Base-by-base conservation (phyloP, 768 basidiomycete species). In the Kwoniella dendrophila region DNA sequence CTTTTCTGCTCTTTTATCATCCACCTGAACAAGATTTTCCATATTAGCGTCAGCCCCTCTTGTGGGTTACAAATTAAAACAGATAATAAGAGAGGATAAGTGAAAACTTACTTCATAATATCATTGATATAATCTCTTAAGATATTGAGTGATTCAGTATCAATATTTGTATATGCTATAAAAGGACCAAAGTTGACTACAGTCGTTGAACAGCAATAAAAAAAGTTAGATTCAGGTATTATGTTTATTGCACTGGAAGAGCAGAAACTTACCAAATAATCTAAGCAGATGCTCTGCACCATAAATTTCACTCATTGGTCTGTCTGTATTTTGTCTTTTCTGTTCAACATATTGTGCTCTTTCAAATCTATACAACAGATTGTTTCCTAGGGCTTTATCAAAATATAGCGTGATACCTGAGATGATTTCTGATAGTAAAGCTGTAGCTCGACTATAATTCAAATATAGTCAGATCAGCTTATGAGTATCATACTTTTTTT, bases 261-360 rank as follows among this genome's bases (percentile, higher is more conserved):
- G 30, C 6, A 18, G 14, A n/a, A 50, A 83, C 86, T 59, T 64
- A 95, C 95, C 95, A 56, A 98, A 82, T 86, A 98, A 88, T 53
- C 95, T 82, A 63, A 97, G 76, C 3, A 99, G 77, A 79, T 99
- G 96, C 74, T 98, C 95, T 5, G 90, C 93, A 0, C 95, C 96
- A 71, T 98, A 98, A 6, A 97, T 83, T 53, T 85, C 81, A 74
- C 90, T 92, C 88, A 96, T 90, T 71, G 90, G 87, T 77, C 86
- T 88, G 74, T 91, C 90, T 27, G 90, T 88, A 51, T 86, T 69
- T 11, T 68, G 65, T 71, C 87, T 86, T 44, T 89, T 85, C 24
- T 90, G 84, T 49, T 88, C 86, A 4, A 88, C 87, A 65, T 95
- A 97, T 77, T 98, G 94, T 5, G 86, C 86, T n/a, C 95, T 85